Conservation (phyloP, 805 yeast species). For the Zygosaccharomyces rouxii region DNA sequence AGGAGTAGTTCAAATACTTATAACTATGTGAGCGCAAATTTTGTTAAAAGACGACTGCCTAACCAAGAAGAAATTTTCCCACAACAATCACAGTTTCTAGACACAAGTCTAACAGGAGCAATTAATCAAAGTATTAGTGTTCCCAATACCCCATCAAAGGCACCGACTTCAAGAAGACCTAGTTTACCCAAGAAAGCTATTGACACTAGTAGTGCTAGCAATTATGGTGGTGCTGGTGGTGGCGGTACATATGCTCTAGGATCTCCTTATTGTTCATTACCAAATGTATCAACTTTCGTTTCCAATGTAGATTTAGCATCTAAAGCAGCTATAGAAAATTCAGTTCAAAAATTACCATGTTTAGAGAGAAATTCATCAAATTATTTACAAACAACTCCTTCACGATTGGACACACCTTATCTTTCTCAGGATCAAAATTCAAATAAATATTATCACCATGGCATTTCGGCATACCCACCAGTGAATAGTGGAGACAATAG, state of each 20-base stretch:
- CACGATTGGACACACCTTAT: slow-evolving; percentile 1
- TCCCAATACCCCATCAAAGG: slow-evolving; percentile 14
- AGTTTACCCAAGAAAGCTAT: slow-evolving; percentile 5
- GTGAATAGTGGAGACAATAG: not conserved
- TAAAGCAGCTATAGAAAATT: not conserved
- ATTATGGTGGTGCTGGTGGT: not conserved
- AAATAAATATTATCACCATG: not conserved
- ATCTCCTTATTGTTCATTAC: slow-evolving; percentile 17
- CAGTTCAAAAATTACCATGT: not conserved
- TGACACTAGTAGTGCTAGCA: slow-evolving; percentile 7
- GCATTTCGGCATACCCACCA: slow-evolving; percentile 1
- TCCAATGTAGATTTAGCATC: slow-evolving; percentile 9
- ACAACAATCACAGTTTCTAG: slow-evolving; percentile 4
- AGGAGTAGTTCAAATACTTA: slow-evolving; percentile 26
- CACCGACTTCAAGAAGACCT: slow-evolving; percentile 11
- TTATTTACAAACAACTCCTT: slow-evolving; percentile 1
- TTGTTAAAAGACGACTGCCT: slow-evolving; percentile 25
- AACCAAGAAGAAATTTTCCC: slow-evolving; percentile 7
- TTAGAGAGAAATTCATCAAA: not conserved
- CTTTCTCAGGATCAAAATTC: not conserved
- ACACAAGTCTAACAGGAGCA: slow-evolving; percentile 4
- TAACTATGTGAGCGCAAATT: slow-evolving; percentile 13
- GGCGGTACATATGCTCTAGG: slow-evolving; percentile 11
- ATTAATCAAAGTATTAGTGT: slow-evolving; percentile 8
- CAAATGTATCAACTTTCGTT: slow-evolving; percentile 8